Conservation (phyloP, 352 stramenopile genomes). For the Phytophthora brassicae region DNA sequence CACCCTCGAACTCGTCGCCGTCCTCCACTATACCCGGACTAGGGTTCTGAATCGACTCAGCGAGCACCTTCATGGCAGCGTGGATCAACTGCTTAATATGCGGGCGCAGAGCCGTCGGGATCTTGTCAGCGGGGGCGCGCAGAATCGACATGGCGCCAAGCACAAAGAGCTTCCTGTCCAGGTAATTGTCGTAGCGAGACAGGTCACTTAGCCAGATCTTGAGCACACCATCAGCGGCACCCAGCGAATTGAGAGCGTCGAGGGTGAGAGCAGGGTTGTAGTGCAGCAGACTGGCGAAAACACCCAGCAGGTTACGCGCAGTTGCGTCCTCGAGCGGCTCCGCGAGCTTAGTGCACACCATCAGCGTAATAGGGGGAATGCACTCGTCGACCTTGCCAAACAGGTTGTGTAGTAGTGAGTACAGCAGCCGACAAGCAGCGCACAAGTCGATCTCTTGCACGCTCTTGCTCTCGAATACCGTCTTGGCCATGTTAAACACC, state of each 20-base stretch:
- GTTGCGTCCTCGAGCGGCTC: constrained; percentile 70
- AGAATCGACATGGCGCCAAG: constrained; percentile 92
- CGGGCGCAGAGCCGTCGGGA: constrained; percentile 75
- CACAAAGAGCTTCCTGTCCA: constrained; percentile 93
- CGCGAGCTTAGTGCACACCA: constrained; percentile 63
- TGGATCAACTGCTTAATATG: constrained; percentile 91
- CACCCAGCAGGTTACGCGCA: constrained; percentile 84
- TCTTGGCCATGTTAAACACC: constrained; percentile 79
- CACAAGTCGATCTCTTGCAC: constrained; percentile 76
- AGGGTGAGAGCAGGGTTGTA: constrained; percentile 94
- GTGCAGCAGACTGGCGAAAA: constrained; percentile 91
- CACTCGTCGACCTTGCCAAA: constrained; percentile 82
- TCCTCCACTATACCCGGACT: constrained; percentile 56
- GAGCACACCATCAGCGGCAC: constrained; percentile 89
- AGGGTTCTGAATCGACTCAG: constrained; percentile 66
- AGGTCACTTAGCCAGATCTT: constrained; percentile 91
- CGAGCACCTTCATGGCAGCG: constrained; percentile 85
- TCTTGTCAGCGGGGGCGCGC: constrained; percentile 81
- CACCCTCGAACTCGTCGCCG: constrained; percentile 64
- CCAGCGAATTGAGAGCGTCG: constrained; percentile 83
- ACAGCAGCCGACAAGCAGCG: constrained; percentile 70
- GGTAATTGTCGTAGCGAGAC: constrained; percentile 74
- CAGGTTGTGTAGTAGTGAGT: constrained; percentile 83
- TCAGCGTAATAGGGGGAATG: constrained; percentile 71
- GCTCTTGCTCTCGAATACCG: constrained; percentile 62